Evolutionary conservation across 2,329 filamentous ascomycete species (phyloP).

Genomic region (Epichloe gansuensis): DNA sequence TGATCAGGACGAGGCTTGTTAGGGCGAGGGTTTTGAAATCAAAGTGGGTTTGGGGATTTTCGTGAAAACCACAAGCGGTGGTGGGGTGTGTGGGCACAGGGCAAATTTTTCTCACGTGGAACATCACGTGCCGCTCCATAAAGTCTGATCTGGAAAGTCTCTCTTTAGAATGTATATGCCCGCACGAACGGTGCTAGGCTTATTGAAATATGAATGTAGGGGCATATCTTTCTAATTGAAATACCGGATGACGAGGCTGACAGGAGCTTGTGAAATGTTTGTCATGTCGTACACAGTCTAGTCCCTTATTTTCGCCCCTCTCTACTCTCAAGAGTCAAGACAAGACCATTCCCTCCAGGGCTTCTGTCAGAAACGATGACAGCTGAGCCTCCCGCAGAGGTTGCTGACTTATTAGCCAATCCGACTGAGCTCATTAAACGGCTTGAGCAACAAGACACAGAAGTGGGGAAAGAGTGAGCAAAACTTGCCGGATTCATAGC

Average conservation of each 20-base stretch:
- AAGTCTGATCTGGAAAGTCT: neutral
- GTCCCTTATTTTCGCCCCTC: neutral
- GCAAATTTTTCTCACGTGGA: slow-evolving; percentile 25
- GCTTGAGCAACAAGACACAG: slow-evolving; percentile 28
- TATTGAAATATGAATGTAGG: neutral
- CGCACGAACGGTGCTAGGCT: neutral
- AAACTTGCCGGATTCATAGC: neutral
- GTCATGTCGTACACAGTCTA: neutral
- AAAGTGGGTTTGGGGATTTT: slow-evolving; percentile 10
- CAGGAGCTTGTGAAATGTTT: neutral
- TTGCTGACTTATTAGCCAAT: slow-evolving; percentile 23
- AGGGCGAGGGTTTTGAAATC: slow-evolving; percentile 7
- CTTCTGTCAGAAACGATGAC: slow-evolving; percentile 8
- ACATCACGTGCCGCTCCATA: slow-evolving; percentile 16
- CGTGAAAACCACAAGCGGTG: slow-evolving; percentile 9
- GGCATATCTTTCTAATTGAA: neutral
- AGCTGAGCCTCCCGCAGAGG: slow-evolving; percentile 13
- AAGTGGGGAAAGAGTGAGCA: slow-evolving; percentile 25
- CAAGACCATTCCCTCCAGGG: neutral
- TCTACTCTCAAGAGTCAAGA: neutral
- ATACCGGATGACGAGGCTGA: neutral
- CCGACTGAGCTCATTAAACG: slow-evolving; percentile 27
- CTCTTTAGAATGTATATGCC: neutral
- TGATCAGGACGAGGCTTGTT: slow-evolving; percentile 35
- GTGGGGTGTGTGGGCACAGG: slow-evolving; percentile 18